Base-by-base conservation (phyloP, 2,329 filamentous ascomycete species). In the Pezicula carpinea region DNA sequence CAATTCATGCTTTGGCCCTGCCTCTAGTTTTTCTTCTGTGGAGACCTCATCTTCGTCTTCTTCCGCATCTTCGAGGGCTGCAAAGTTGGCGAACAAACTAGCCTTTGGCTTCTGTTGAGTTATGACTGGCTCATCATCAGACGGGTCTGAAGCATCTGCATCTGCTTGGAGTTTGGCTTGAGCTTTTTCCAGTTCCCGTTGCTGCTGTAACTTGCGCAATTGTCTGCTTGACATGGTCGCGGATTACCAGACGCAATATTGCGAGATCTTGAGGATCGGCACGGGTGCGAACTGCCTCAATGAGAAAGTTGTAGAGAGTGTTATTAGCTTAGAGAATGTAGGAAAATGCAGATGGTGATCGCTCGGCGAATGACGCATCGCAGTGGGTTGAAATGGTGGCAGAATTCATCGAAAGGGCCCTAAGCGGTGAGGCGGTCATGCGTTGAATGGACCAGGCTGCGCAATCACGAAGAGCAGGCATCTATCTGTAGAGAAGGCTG, bases 71-170 rank as follows among this genome's bases (percentile, higher is more conserved):
- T 69, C 64, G n/a, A 63, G 64, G 22, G 61, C 66, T 40, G 75
- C 73, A 19, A 81, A 59, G 50, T 77, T 71, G 46, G 78, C 73
- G 59, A 80, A 80, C 6, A 76, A 67, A 55, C 77, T 78, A 13
- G 70, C 61, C 54, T 75, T 74, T 23, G 68, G 60, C 46, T 64
- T 68, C 26, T 63, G 51, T 29, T 48, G 49, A 36, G 31, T 39
- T 54, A 59, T 50, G 47, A 64, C 55, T 15, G 53, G 54, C 41
- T 55, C 58, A 23, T 62, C 59, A 17, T 60, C 59, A 8, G 57
- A 60, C 39, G 54, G 53, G n/a, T 61, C 59, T 34, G 35, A 39
- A 21, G 38, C 38, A 19, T 59, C 57, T 43, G 58, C 58, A 38
- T 59, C 52, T 29, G 43, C 55, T 38, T 54, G 48, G 1, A 49